Evolutionary conservation across 2,329 filamentous ascomycete genomes (phyloP).

Genomic region (Pseudogymnoascus sp.): DNA sequence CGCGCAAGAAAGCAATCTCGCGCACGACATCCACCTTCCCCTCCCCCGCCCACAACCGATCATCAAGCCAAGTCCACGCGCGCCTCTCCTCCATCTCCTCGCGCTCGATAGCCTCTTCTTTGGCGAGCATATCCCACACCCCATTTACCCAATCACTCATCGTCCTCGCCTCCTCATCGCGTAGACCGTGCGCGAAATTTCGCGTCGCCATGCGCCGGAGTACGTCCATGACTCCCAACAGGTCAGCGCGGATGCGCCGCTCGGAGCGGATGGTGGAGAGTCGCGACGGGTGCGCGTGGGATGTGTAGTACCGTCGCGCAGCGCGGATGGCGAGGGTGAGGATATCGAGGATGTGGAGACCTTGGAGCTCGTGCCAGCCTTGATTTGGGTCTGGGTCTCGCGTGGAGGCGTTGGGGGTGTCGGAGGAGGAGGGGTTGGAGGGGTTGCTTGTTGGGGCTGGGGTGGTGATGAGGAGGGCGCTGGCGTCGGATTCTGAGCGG

Average conservation of each 20-base stretch:
- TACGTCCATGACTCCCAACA: constrained; percentile 80
- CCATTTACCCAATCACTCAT: constrained; percentile 73
- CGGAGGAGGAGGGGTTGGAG: constrained; percentile 5
- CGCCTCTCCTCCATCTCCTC: constrained; percentile 56
- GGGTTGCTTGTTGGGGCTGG: background rate
- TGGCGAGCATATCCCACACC: constrained; percentile 65
- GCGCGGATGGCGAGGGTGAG: constrained; percentile 92
- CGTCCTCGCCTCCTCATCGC: constrained; percentile 63
- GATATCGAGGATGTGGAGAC: constrained; percentile 84
- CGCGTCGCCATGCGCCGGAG: constrained; percentile 85
- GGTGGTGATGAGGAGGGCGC: background rate
- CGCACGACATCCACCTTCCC: constrained; percentile 64
- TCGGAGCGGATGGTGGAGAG: constrained; percentile 83
- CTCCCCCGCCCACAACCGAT: constrained; percentile 63
- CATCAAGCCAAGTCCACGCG: constrained; percentile 69
- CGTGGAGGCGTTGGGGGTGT: constrained; percentile 14
- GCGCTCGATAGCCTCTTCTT: constrained; percentile 69
- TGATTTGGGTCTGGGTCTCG: constrained; percentile 34
- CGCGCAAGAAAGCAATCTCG: constrained; percentile 72
- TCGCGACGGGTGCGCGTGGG: constrained; percentile 78
- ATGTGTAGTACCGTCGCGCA: constrained; percentile 92
- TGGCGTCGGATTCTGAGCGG: constrained; percentile 11
- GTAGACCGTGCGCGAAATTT: constrained; percentile 76
- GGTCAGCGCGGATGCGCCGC: constrained; percentile 71
- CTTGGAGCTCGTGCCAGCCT: constrained; percentile 79